Evolutionary conservation across 129 eudicot species (phyloP).

Genomic region (Centrapalus pauciflorus): DNA sequence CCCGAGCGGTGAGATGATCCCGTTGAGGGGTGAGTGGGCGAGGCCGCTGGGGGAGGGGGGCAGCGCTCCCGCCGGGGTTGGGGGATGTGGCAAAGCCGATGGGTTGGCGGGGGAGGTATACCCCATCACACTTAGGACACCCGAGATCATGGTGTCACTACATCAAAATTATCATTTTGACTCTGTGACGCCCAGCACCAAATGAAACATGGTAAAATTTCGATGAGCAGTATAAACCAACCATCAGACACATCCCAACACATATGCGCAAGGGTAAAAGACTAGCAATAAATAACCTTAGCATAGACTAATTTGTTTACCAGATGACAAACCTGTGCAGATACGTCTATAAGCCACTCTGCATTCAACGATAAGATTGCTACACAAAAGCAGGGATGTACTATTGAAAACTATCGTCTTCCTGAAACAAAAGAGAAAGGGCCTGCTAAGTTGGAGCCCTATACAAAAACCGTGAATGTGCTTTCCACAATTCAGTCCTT

Average conservation of each 20-base stretch:
- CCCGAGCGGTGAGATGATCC: too few species aligned
- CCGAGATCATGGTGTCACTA: too few species aligned
- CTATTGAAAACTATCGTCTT: neutral
- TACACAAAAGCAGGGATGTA: slow-evolving; percentile 4
- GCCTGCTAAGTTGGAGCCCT: neutral
- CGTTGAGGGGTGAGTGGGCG: too few species aligned
- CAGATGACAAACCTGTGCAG: slow-evolving; percentile 4
- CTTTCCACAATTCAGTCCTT: slow-evolving; percentile 1
- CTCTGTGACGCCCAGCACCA: too few species aligned
- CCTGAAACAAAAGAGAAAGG: neutral
- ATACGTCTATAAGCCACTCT: neutral
- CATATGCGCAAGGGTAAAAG: neutral
- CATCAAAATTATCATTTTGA: too few species aligned
- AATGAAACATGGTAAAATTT: too few species aligned
- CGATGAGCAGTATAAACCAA: too few species aligned
- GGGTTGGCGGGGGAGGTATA: too few species aligned
- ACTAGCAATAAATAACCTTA: slow-evolving; percentile 12
- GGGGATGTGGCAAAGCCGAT: too few species aligned
- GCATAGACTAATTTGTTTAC: slow-evolving; percentile 3
- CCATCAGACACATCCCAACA: neutral
- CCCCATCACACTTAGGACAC: too few species aligned
- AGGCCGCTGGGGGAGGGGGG: too few species aligned
- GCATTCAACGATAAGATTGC: neutral
- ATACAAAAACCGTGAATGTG: slow-evolving; percentile 2
- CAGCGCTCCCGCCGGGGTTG: too few species aligned